Percentiles rank a stretch among this genome's conserved stretches.
These are phyloP conservation scores for Verticillium dahliae DNA, from an alignment of 2,329 filamentous ascomycete genomes.

Conservation along the genomic window DNA sequence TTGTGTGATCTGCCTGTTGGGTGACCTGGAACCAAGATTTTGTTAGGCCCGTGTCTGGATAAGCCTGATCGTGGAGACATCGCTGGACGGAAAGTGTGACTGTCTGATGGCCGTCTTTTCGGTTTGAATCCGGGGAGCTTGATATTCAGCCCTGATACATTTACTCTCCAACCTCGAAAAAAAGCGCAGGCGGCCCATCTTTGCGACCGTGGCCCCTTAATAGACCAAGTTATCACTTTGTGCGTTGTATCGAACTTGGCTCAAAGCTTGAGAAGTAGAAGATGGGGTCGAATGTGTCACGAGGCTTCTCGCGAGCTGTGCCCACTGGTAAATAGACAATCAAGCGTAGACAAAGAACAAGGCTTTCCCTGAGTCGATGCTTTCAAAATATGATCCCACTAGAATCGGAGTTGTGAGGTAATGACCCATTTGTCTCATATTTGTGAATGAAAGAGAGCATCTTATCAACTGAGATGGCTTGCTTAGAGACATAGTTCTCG, in stretches of 20 bases:
- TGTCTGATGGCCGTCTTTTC: background rate
- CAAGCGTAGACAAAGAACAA: background rate
- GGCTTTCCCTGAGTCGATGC: background rate
- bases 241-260: background rate
- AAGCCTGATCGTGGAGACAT: background rate
- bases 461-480: too few species aligned
- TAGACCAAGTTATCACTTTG: background rate
- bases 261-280: background rate
- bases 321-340: background rate
- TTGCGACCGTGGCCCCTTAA: background rate
- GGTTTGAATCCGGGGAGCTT: background rate
- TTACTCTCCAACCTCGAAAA: background rate
- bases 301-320: background rate
- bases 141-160: too few species aligned
- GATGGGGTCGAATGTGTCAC: background rate
- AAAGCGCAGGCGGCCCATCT: background rate
- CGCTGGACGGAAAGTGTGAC: background rate
- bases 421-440: too few species aligned
- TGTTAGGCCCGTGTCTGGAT: background rate
- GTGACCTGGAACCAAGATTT: background rate
- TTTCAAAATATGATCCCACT: too few species aligned
- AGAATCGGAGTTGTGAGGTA: too few species aligned
- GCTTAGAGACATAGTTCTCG: too few species aligned
- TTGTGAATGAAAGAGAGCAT: too few species aligned
- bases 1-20: background rate